Conservation (phyloP, 352 stramenopile genomes). For the Pythium myriotylum region DNA sequence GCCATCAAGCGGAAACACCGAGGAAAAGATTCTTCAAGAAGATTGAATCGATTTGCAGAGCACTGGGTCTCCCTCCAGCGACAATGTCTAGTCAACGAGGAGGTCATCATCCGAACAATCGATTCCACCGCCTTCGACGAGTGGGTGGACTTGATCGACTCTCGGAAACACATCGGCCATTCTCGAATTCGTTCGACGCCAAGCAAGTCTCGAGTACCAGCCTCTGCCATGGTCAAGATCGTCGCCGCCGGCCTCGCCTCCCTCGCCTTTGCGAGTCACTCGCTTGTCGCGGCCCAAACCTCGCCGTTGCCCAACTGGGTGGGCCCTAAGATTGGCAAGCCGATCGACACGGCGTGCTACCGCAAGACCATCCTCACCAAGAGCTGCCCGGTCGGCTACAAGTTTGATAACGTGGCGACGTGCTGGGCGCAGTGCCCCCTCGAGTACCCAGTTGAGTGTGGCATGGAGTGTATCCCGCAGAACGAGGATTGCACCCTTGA, state of each 20-base stretch:
- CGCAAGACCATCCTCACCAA: conserved; percentile 44
- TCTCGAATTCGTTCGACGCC: conserved; percentile 3
- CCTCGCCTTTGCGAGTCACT: conserved; percentile 12
- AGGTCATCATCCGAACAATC: too few relatives aligned
- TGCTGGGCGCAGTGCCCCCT: conserved; percentile 78
- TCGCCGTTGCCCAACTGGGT: conserved; percentile 37
- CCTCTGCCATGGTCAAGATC: conserved; percentile 17
- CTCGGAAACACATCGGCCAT: not conserved
- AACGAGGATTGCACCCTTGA: conserved; percentile 62
- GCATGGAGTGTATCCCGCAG: conserved; percentile 68
- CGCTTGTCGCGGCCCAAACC: conserved; percentile 12
- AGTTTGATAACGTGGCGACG: conserved; percentile 44
- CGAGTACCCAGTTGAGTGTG: conserved; percentile 72
- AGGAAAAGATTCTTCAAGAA: too few relatives aligned
- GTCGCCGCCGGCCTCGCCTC: conserved; percentile 7
- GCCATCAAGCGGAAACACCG: too few relatives aligned
- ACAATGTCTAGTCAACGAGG: too few relatives aligned
- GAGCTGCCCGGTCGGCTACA: conserved; percentile 46
- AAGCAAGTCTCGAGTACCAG: not conserved
- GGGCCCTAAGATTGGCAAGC: conserved; percentile 28
- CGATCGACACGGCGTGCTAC: conserved; percentile 48
- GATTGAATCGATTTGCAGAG: too few relatives aligned
- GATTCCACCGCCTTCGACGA: too few relatives aligned
- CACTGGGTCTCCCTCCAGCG: too few relatives aligned
- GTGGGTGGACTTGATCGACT: too few relatives aligned